Base-by-base conservation (phyloP, 345 rosid species). In the Barbarea vulgaris region DNA sequence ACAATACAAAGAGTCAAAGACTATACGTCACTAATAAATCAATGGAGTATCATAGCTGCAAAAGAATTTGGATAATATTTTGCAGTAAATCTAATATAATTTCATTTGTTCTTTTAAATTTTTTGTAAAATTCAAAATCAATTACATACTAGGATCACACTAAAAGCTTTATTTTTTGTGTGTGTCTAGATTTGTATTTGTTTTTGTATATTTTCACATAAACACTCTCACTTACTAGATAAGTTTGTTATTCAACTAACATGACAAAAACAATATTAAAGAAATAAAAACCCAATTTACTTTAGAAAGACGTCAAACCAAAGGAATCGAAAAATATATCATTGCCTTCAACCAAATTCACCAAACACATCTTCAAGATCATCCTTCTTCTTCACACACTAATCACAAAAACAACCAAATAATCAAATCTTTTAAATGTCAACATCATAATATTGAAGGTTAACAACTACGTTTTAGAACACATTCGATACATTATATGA, bases 401-500 rank as follows among this genome's bases (percentile, higher is more conserved):
- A 46, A 47, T 36, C 58, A 56, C 39, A n/a, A n/a, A n/a, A 41
- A 27, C 30, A 2, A 2, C 4, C 2, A 27, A 27, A 27, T 27
- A 27, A 27, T 27, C 30, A 27, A 27, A 27, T 27, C 30, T 27
- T 27, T 22, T 9, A 37, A 1, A 27, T 70, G 80, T 64, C 70
- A 46, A 64, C 64, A 75, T 77, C 80, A 77, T 61, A 58, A 60
- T 12, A 14, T 14, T 12, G 50, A 52, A 64, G 72, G 54, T 59
- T 70, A 70, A 77, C 76, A 77, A 70, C 80, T 77, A 64, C 80
- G 67, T 70, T 77, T 55, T 55, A 65, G 57, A 62, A 68, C 67
- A 48, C 2, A 66, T 17, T 46, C 52, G 22, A 44, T 73, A 64
- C 36, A 33, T 73, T 64, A 34, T 64, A 73, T 37, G 22, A 21